These are phyloP conservation scores for Cucurbita pepo DNA, from an alignment of 306 rosid species.

Conservation along the genomic window DNA sequence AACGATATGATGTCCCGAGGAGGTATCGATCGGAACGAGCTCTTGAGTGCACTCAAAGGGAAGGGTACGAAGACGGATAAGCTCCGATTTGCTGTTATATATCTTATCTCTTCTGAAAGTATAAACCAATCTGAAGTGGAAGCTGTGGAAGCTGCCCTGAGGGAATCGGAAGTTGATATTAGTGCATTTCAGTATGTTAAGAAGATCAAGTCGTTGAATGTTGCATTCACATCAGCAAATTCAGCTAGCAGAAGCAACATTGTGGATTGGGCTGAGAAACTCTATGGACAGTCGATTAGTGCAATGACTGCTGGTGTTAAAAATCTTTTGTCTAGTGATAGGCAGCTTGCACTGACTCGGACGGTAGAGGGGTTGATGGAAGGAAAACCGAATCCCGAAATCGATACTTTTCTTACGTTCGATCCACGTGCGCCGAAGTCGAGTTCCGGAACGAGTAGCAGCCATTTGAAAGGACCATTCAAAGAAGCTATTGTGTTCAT, in stretches of 20 bases:
- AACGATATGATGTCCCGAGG: slow-evolving; percentile 90
- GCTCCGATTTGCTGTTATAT: slow-evolving; percentile 85
- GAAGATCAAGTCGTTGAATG: slow-evolving; percentile 86
- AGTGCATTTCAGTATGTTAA: slow-evolving; percentile 93
- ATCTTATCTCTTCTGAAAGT: slow-evolving; percentile 72
- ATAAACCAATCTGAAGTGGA: slow-evolving; percentile 77
- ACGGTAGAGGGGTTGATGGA: slow-evolving; percentile 89
- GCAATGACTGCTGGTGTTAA: slow-evolving; percentile 96
- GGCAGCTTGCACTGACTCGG: slow-evolving; percentile 88
- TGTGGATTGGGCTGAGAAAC: slow-evolving; percentile 97
- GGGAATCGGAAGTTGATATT: slow-evolving; percentile 72
- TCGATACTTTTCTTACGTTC: slow-evolving; percentile 58
- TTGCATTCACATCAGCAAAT: slow-evolving; percentile 66
- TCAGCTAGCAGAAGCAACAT: slow-evolving; percentile 90
- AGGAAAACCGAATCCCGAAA: slow-evolving; percentile 84
- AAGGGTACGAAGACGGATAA: slow-evolving; percentile 80
- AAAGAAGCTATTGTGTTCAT: slow-evolving; percentile 92
- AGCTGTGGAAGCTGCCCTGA: slow-evolving; percentile 71
- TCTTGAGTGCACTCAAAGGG: slow-evolving; percentile 56
- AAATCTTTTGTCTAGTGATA: slow-evolving; percentile 71
- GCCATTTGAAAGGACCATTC: slow-evolving; percentile 84
- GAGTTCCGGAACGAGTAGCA: slow-evolving; percentile 52
- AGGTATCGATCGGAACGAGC: slow-evolving; percentile 63
- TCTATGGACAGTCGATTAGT: slow-evolving; percentile 84
- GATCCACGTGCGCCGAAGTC: slow-evolving; percentile 94